Base-by-base conservation (phyloP, 2,329 filamentous ascomycete species). In the Nemania sp. region DNA sequence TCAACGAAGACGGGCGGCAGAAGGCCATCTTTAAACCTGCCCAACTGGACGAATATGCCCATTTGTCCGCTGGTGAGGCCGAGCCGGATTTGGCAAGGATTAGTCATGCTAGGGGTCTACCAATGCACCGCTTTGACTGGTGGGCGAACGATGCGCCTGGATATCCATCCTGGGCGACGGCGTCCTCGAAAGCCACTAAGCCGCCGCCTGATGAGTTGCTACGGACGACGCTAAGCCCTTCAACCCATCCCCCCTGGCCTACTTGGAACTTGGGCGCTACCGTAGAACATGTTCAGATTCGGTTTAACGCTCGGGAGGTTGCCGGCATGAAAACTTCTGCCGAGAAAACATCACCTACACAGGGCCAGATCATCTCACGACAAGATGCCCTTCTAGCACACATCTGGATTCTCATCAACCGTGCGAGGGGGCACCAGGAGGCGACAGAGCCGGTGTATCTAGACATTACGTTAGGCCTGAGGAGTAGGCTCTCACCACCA, bases 81-180 rank as follows among this genome's bases (percentile, higher is more conserved):
- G 61, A 61, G 3, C 61, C 69, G 0, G 61, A 70, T n/a, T 52
- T 66, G 2, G 56, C 66, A 5, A 59, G 64, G 5, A 44, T 70
- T 17, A 53, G 60, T 0, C 62, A 56, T 23, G 73, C 74, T 4
- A 65, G 72, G 6, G 58, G 61, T 2, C 61, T 80, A 5, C 77
- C 77, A 1, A 65, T 75, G 49, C 73, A 79, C 57, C 71, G 77
- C 6, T 79, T 72, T 52, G 74, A 79, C 64, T 79, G 76, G 73
- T 80, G 75, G 74, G 66, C 65, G 23, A 60, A 49, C 5, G 60
- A 65, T 0, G 70, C 65, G 0, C 68, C 67, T 0, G 65, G 69
- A 1, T 72, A 66, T 22, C 66, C 65, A 1, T n/a, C 49, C 2
- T 69, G 64, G 59, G 59, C 66, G 2, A 54, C 57, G n/a, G 52